Evolutionary conservation across 1,284 basidiomycete species (phyloP), one percentile per base, ranked within the genome.

Genomic region (Pholiota adiposa): DNA sequence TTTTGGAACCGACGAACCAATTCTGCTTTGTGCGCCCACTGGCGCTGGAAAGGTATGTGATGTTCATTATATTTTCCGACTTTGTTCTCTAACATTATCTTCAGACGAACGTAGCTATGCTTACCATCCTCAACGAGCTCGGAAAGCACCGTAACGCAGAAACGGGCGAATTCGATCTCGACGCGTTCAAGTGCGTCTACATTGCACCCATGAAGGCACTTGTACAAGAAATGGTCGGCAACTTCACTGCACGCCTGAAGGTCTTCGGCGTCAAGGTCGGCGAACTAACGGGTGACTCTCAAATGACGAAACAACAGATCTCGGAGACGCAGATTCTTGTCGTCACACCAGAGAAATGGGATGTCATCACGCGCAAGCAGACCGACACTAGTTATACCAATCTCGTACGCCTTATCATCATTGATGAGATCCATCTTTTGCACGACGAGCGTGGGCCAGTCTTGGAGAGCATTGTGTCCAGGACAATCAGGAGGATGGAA

Each of bases 361-460:
- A 99, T 70, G 96, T 98, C 67, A 97, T 99, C 74, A 98, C 96
- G 27, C 92, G 97, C 65, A 99, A 99, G 81, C 94, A 90, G 67
- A 97, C 96, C 6, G 97, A 99, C 70, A 96, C 94, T 18, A 93
- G 90, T 64, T 99, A 98, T 76, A 98, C 96, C 57, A 99, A 98
- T 72, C 88, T 99, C 54, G 97, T 99, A 14, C 88, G 96, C 16
- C 87, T 99, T 56, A 88, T 99, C 76, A 98, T 99, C 74, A 93
- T 99, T 66, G 97, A 99, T 73, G 97, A 99, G 74, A 99, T 99
- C 70, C 97, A 99, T 72, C 77, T 99, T 53, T 80, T 99, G 19
- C 97, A 99, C 73, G 97, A 99, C 71, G 97, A 99, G 71, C 96
- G 97, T 71, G 97, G 97, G 34, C 97, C 97, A 0, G 97, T 99